Conservation (phyloP, 2,329 filamentous ascomycete genomes). For the Ceratocystis smalleyi region DNA sequence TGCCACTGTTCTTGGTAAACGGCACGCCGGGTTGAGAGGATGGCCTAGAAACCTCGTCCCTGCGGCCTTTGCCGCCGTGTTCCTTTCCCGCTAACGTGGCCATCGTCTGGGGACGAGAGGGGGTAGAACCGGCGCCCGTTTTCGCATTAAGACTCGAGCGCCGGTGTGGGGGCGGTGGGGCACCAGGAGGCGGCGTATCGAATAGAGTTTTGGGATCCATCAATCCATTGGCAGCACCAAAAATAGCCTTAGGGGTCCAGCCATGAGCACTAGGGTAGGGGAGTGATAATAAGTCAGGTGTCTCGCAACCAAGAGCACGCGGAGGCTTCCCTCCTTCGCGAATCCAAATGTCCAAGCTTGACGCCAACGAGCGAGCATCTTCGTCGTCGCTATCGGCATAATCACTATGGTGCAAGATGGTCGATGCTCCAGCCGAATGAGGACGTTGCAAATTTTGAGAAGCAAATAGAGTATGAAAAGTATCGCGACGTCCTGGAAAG, state of each 20-base stretch:
- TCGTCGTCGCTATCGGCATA: slow-evolving; percentile 32
- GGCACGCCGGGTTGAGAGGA: slow-evolving; percentile 12
- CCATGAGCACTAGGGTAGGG: slow-evolving; percentile 27
- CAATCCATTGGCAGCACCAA: slow-evolving; percentile 25
- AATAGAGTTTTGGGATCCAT: slow-evolving; percentile 20
- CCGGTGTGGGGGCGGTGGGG: slow-evolving; percentile 36
- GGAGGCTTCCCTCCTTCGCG: slow-evolving; percentile 35
- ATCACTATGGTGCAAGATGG: slow-evolving; percentile 28
- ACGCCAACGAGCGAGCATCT: slow-evolving; percentile 31
- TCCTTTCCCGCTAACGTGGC: slow-evolving; percentile 12
- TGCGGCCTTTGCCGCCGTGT: slow-evolving; percentile 6
- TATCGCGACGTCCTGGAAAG: slow-evolving; percentile 21
- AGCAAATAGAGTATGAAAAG: slow-evolving; percentile 22
- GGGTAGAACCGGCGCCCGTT: slow-evolving; percentile 23
- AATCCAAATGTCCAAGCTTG: slow-evolving; percentile 43
- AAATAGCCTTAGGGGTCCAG: slow-evolving; percentile 36
- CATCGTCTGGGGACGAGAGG: slow-evolving; percentile 6
- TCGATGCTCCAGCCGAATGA: slow-evolving; percentile 33
- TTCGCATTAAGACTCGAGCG: slow-evolving; percentile 39
- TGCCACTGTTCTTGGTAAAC: slow-evolving; percentile 1
- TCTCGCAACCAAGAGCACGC: slow-evolving; percentile 23
- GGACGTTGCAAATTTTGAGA: slow-evolving; percentile 26
- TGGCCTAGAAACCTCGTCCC: slow-evolving; percentile 11
- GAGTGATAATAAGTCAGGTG: slow-evolving; percentile 41
- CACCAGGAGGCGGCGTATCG: slow-evolving; percentile 22